phyloP scores from a whole-genome alignment of 2,329 filamentous ascomycete genomes.

The Penicillium nordicum region DNA sequence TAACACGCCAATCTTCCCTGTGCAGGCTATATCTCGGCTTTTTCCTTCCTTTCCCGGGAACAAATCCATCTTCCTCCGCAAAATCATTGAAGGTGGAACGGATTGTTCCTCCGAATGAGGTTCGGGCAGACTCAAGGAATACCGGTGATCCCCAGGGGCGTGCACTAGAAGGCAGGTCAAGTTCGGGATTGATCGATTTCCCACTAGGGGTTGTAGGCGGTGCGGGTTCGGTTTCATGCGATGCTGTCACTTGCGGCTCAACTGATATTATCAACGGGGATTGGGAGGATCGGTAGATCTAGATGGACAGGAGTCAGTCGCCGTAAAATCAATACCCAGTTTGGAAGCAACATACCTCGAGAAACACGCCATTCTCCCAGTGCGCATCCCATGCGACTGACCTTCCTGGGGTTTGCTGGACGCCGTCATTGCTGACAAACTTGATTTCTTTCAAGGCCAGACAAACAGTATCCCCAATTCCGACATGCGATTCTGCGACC shows the following conservation, averaged over 20 bases:
- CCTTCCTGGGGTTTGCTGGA: conserved; percentile 53
- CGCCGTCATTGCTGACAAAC: conserved; percentile 57
- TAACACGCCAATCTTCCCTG: conserved; percentile 70
- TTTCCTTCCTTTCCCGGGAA: conserved; percentile 63
- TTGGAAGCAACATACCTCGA: conserved; percentile 33
- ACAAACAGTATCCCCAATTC: conserved; percentile 73
- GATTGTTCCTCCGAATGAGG: conserved; percentile 66
- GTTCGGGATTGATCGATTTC: conserved; percentile 9
- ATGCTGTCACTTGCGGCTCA: conserved; percentile 42
- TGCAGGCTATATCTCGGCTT: conserved; percentile 65
- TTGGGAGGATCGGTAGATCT: conserved; percentile 29
- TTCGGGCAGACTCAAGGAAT: conserved; percentile 68
- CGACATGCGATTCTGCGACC: conserved; percentile 63
- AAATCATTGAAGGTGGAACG: conserved; percentile 65
- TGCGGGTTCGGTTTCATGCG: conserved; percentile 21
- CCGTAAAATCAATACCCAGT: too few relatives aligned
- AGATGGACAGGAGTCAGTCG: conserved; percentile 5
- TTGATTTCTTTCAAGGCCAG: conserved; percentile 66
- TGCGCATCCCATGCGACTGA: conserved; percentile 57
- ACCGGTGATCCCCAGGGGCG: conserved; percentile 72
- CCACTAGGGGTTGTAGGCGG: conserved; percentile 26
- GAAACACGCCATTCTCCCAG: conserved; percentile 38
- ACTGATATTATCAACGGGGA: conserved; percentile 47
- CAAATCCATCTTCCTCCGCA: conserved; percentile 61
- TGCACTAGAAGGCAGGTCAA: conserved; percentile 31